Evolutionary conservation across 208 protist genomes (phyloP).

Genomic region (Herpetomonas tarakana): DNA sequence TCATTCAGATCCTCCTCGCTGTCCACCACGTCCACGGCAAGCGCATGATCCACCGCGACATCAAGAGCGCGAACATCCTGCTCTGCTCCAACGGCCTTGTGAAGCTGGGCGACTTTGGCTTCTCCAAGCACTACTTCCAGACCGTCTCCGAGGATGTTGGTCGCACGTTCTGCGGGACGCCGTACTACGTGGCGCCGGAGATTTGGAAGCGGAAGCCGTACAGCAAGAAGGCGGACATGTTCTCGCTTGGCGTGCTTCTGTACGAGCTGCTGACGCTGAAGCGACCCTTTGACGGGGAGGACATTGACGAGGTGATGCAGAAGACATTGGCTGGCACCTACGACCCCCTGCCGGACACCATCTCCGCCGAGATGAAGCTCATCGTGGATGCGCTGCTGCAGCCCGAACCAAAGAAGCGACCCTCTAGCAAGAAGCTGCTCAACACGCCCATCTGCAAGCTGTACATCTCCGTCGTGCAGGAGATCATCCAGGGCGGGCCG

Average conservation of each 20-base stretch:
- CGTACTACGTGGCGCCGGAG: slow-evolving; percentile 88
- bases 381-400: slow-evolving; percentile 23
- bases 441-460: slow-evolving; percentile 19
- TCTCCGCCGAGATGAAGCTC: slow-evolving; percentile 19
- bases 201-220: slow-evolving; percentile 78
- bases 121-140: slow-evolving; percentile 28
- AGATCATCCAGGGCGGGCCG: slow-evolving; percentile 8
- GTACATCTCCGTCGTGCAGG: slow-evolving; percentile 15
- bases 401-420: slow-evolving; percentile 13
- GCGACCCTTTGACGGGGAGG: slow-evolving; percentile 46
- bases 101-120: slow-evolving; percentile 74
- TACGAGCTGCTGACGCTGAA: slow-evolving; percentile 65
- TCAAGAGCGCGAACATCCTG: slow-evolving; percentile 72
- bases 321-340: slow-evolving; percentile 21
- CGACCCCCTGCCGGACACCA: slow-evolving; percentile 11
- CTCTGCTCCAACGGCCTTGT: slow-evolving; percentile 50
- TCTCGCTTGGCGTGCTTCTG: slow-evolving; percentile 62
- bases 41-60: slow-evolving; percentile 68
- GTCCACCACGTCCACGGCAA: slow-evolving; percentile 61
- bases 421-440: slow-evolving; percentile 15
- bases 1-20: slow-evolving; percentile 47
- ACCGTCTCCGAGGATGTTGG: slow-evolving; percentile 22
- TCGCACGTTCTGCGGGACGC: slow-evolving; percentile 55
- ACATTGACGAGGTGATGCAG: slow-evolving; percentile 39
- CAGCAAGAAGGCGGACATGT: slow-evolving; percentile 85